Evolutionary conservation across 2,329 filamentous ascomycete species (phyloP), one percentile per base, ranked within the genome.

Genomic region (Zalaria obscura): DNA sequence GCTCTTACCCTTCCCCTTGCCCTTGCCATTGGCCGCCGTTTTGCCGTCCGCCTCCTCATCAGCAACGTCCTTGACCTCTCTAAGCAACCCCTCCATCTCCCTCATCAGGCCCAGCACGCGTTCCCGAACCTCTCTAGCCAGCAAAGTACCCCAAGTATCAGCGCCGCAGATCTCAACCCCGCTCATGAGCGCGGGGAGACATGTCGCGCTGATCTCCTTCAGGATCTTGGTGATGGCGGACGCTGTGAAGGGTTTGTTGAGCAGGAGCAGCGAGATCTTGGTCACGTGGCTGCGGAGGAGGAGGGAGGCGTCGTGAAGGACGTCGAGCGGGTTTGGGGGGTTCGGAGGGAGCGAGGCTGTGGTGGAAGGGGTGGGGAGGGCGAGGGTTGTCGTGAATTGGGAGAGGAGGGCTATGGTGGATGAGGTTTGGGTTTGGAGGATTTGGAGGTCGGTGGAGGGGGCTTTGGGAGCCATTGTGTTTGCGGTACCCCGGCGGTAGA

Each of bases 231-330:
- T 65, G 29, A 93, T 70, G 4, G 85, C 88, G 1, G 79, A 78
- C 0, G 84, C 78, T 0, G 87, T 91, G 50, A 93, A 93, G 1
- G 89, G 88, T 11, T 84, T 74, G 54, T 84, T 94, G 54, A 93
- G 82, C 1, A 91, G 75, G 8, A 96, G 73, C 1, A 95, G 78
- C 0, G 84, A 89, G 26, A 95, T 70, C 48, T 93, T 94, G 4
- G 87, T 94, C 2, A 80, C 75, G 56, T 95, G 86, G 0, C 87
- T 84, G 56, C 76, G 79, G 45, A 94, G 75, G 4, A 93, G 69
- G 26, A 71, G 74, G 1, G 84, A 75, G 0, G 83, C 73, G 52
- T 88, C 80, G 51, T 75, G 73, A 29, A 88, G 76, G 44, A 89
- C 70, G 9, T 76, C 64, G 25, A 94, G 71, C 6, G 77, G 69